Base-by-base conservation (phyloP, 805 yeast genomes). In the Torulaspora microellipsoides region DNA sequence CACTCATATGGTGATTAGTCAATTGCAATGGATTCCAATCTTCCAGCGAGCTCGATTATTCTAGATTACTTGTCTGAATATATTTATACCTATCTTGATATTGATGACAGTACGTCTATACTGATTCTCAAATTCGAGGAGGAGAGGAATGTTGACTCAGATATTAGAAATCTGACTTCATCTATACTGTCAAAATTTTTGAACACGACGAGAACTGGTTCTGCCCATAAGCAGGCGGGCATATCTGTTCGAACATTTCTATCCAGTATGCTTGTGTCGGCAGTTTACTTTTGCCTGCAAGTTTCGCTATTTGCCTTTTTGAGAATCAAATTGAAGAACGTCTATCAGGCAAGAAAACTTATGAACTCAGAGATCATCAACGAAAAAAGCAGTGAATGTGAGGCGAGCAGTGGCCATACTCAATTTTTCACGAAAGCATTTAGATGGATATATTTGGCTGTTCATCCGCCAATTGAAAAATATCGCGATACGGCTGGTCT, bases 171-270 rank as follows among this genome's bases (percentile, higher is more conserved):
- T 31, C 15, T 52, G 27, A 52, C 56, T 7, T 40, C 48, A 5
- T 34, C 38, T 1, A 27, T 58, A 14, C 41, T 58, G 23, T 44
- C 54, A 3, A 51, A 38, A 27, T 74, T 79, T 49, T 57, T 78
- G 29, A 72, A 73, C 48, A 75, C 79, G 2, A 67, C 79, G 3
- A 77, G 81, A 54, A 69, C 76, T 0, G 84, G 84, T 0, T 62
- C 72, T 15, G 85, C 85, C 1, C 85, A 80, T 44, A 55, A 60
- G 11, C 71, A 79, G 0, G 72, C 75, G 13, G 91, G 83, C 3
- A 72, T 80, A 1, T 76, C 85, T 0, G 61, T 82, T 8, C 67
- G 73, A 30, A 68, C 81, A 0, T 75, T 85, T 42, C 40, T 80
- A 3, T 75, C 80, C 15, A 76, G 87, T 0, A 56, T 85, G 33